Conservation (phyloP, 164 flowering plant species). For the Magnolia changhungtana region DNA sequence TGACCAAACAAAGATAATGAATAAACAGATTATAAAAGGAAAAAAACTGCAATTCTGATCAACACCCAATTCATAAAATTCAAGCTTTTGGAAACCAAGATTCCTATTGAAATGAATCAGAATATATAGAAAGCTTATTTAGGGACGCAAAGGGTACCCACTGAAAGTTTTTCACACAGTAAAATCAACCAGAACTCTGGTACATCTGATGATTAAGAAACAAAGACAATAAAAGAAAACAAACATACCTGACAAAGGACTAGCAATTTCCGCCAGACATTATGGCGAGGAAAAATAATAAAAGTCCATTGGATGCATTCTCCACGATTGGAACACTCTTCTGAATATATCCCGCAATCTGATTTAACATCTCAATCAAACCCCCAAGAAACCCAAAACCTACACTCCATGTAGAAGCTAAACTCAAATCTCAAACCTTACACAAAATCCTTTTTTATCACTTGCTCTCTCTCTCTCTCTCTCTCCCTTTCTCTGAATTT, state of each 20-base stretch:
- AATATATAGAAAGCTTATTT: slow-evolving; percentile 28
- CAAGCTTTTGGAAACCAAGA: slow-evolving; percentile 2
- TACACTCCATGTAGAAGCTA: slow-evolving; percentile 25
- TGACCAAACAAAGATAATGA: background rate
- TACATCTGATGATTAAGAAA: slow-evolving; percentile 29
- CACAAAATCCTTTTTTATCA: slow-evolving; percentile 42
- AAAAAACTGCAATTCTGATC: background rate
- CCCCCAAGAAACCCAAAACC: slow-evolving; percentile 43
- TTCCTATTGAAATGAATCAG: slow-evolving; percentile 23
- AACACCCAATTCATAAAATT: background rate
- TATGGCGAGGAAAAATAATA: slow-evolving; percentile 10
- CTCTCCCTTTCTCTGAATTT: slow-evolving; percentile 16
- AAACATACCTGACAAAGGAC: slow-evolving; percentile 26
- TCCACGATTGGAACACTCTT: slow-evolving; percentile 37
- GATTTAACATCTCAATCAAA: slow-evolving; percentile 74
- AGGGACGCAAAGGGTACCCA: slow-evolving; percentile 34
- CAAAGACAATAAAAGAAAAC: slow-evolving; percentile 18
- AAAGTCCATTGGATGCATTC: slow-evolving; percentile 19
- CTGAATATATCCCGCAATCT: slow-evolving; percentile 56
- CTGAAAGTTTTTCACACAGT: slow-evolving; percentile 44
- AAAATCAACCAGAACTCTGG: slow-evolving; percentile 36
- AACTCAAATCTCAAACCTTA: slow-evolving; percentile 43
- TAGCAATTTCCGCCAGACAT: slow-evolving; percentile 25
- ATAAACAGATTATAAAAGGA: background rate
- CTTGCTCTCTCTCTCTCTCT: slow-evolving; percentile 26